phyloP scores from a whole-genome alignment of 2,329 filamentous ascomycete genomes.

The Elsinoe necatrix region DNA sequence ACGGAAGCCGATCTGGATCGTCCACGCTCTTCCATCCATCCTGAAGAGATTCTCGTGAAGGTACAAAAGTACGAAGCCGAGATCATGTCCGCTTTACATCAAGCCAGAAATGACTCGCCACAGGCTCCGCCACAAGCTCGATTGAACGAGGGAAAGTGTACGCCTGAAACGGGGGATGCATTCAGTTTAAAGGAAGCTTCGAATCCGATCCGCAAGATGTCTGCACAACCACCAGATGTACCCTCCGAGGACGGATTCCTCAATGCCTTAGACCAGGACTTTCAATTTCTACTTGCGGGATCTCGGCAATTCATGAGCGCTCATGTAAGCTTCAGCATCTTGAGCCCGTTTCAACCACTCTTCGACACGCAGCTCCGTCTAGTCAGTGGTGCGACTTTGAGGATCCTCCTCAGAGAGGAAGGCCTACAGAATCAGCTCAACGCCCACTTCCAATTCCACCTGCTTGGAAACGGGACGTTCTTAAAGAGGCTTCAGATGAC shows the following conservation, averaged over 20 bases:
- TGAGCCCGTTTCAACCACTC: conserved; percentile 9
- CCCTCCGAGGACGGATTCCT: not conserved
- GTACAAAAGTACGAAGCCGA: conserved; percentile 17
- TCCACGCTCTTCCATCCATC: not conserved
- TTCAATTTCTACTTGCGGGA: not conserved
- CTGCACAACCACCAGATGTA: not conserved
- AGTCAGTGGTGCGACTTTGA: conserved; percentile 67
- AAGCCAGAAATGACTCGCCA: not conserved
- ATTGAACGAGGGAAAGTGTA: not conserved
- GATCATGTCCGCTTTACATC: conserved; percentile 12
- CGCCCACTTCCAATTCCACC: conserved; percentile 69
- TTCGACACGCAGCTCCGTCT: conserved; percentile 64
- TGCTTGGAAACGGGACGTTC: conserved; percentile 79
- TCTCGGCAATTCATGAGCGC: not conserved
- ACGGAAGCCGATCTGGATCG: not conserved
- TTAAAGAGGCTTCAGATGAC: conserved; percentile 70
- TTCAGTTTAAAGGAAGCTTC: not conserved
- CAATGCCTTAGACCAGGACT: not conserved
- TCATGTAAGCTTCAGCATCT: not conserved
- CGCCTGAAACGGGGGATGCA: not conserved
- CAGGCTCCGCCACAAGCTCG: not conserved
- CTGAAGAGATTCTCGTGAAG: conserved; percentile 12
- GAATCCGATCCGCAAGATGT: not conserved
- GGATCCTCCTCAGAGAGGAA: conserved; percentile 67
- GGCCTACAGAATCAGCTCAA: conserved; percentile 62